Evolutionary conservation across 1,139 yeast genomes (phyloP), one percentile per base, ranked within the genome.

Genomic region (Kurtzmaniella quercitrusa): DNA sequence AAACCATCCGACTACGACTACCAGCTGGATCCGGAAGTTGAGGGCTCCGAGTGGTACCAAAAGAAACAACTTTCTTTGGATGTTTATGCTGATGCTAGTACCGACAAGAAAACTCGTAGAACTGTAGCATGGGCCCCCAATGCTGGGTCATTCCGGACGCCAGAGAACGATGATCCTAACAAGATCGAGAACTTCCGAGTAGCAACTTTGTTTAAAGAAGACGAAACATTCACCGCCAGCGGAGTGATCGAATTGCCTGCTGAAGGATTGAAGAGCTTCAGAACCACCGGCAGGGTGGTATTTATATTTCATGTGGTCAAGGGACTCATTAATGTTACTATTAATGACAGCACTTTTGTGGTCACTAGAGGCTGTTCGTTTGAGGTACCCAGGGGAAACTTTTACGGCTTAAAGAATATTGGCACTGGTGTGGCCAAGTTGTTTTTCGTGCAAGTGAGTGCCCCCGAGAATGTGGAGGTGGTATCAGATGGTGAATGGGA

Each of bases 301-400:
- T 84, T 85, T 53, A 79, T 85, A 29, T 90, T 89, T 58, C 85
- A 81, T 58, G 89, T 90, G 31, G 74, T 85, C 10, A 68, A 73
- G 37, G 98, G 98, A 0, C 57, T 75, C 2, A 62, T 88, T 12
- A 88, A 87, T 55, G 91, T 87, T 2, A 76, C 79, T 1, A 54
- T 91, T 8, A 77, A 81, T 38, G 79, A 78, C 8, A 72, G 72
- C 23, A 71, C 66, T 18, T 87, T 91, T 56, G 66, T 80, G 6
- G 85, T 84, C 8, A 74, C 79, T 0, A 68, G 75, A 48, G 96
- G 96, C 1, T 86, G 95, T 46, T 78, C 93, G 1, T 83, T 90
- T 55, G 87, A 85, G 52, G 75, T 90, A 2, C 97, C 97, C 0
- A 75, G 85, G 64, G 85, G 83, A 3, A 88, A 85, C 56, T 72